Evolutionary conservation across 768 basidiomycete genomes (phyloP).

Genomic region (Strobilomyces echinocephalus): DNA sequence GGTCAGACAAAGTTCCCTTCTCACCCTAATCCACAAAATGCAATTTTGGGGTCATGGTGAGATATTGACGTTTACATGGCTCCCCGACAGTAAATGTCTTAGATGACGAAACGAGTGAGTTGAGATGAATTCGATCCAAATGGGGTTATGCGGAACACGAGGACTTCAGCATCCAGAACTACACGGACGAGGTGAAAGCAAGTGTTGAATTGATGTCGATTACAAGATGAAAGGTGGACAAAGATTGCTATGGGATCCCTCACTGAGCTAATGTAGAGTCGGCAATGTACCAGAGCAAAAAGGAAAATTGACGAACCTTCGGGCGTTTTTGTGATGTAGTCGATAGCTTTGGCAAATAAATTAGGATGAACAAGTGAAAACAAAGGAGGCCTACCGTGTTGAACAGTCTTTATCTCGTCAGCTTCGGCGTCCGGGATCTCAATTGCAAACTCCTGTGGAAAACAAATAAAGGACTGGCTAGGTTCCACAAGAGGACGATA

Average conservation of each 20-base stretch:
- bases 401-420: conserved; percentile 87
- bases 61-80: conserved; percentile 24
- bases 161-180: neutral
- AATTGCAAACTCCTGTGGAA: conserved; percentile 82
- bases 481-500: neutral
- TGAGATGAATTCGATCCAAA: conserved; percentile 2
- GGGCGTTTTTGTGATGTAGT: conserved; percentile 91
- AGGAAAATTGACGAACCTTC: conserved; percentile 52
- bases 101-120: neutral
- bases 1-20: neutral
- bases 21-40: conserved; percentile 51
- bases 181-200: neutral
- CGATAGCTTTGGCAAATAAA: conserved; percentile 59
- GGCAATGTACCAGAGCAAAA: conserved; percentile 12
- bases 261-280: conserved; percentile 42
- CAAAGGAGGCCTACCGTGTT: conserved; percentile 62
- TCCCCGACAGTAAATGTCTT: conserved; percentile 21
- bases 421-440: conserved; percentile 98
- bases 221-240: conserved; percentile 15
- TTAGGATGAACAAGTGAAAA: neutral
- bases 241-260: conserved; percentile 17
- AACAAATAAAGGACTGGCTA: neutral
- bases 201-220: conserved; percentile 15
- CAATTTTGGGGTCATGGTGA: conserved; percentile 49
- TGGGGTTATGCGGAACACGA: neutral